phyloP scores from a whole-genome alignment of 495 filamentous ascomycete genomes.

The Articulospora tetracladia region DNA sequence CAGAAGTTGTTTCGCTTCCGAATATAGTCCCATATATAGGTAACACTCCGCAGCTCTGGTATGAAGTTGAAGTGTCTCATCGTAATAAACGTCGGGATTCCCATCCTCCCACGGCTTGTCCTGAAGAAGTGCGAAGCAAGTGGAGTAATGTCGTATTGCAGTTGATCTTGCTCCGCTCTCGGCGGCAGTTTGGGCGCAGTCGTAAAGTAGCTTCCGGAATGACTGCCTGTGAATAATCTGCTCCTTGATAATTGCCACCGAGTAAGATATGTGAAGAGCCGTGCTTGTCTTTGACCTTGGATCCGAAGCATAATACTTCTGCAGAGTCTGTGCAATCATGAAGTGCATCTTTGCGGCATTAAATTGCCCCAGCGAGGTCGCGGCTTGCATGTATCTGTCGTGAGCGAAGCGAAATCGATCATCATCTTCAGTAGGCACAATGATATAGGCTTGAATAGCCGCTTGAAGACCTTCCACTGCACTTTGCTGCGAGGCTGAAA shows the following conservation, averaged over 20 bases:
- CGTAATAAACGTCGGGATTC: constrained; percentile 69
- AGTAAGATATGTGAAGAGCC: constrained; percentile 72
- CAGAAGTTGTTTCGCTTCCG: constrained; percentile 60
- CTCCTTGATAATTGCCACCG: constrained; percentile 65
- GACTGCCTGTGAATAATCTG: constrained; percentile 52
- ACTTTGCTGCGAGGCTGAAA: constrained; percentile 38
- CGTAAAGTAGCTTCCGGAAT: constrained; percentile 70
- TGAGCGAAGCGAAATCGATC: constrained; percentile 75
- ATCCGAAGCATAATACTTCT: constrained; percentile 61
- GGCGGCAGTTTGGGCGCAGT: constrained; percentile 69
- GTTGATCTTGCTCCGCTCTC: constrained; percentile 77
- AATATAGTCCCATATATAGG: constrained; percentile 66
- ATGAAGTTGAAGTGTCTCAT: constrained; percentile 76
- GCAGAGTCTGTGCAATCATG: constrained; percentile 71
- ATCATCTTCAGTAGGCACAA: constrained; percentile 71
- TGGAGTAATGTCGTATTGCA: constrained; percentile 72
- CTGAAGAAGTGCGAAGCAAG: constrained; percentile 74
- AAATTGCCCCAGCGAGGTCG: constrained; percentile 64
- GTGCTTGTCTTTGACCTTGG: constrained; percentile 58
- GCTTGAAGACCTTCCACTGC: constrained; percentile 73
- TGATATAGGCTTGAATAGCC: constrained; percentile 70
- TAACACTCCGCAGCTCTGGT: constrained; percentile 76
- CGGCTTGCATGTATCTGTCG: constrained; percentile 77
- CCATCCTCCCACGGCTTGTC: constrained; percentile 71
- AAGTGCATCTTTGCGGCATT: constrained; percentile 81